phyloP scores from a whole-genome alignment of 768 basidiomycete genomes.

The Rhizopogon sp. region DNA sequence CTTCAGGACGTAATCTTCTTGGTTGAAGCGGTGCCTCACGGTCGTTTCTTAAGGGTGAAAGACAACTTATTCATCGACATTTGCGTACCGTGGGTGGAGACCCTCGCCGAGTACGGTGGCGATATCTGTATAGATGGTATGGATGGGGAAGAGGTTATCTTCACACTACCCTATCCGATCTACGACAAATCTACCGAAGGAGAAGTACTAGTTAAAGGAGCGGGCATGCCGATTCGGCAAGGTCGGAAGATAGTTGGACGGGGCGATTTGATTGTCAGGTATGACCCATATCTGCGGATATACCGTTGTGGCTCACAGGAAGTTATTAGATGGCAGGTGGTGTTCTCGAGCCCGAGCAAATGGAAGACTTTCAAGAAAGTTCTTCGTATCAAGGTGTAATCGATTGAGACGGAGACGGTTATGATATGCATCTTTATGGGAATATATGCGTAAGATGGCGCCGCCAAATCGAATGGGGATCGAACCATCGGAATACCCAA shows the following conservation, averaged over 20 bases:
- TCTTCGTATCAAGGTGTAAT: conserved; percentile 22
- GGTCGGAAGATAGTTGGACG: conserved; percentile 47
- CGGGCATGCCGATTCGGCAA: conserved; percentile 67
- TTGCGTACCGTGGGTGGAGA: conserved; percentile 52
- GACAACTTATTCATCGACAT: conserved; percentile 55
- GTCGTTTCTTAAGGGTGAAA: conserved; percentile 49
- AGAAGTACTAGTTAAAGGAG: conserved; percentile 45
- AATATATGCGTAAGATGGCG: conserved; percentile 4
- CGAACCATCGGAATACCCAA: conserved; percentile 2
- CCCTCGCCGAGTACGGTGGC: conserved; percentile 41
- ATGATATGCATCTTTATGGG: conserved; percentile 15
- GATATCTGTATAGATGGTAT: conserved; percentile 50
- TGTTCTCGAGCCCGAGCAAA: conserved; percentile 26
- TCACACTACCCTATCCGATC: conserved; percentile 50
- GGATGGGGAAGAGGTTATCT: conserved; percentile 47
- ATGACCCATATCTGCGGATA: conserved; percentile 17
- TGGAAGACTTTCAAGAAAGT: conserved; percentile 26
- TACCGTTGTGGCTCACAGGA: neutral
- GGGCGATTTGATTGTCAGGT: conserved; percentile 65
- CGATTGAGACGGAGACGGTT: conserved; percentile 7
- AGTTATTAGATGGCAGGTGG: conserved; percentile 24
- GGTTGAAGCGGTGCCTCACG: conserved; percentile 53
- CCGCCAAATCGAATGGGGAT: neutral
- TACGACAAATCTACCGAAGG: conserved; percentile 45
- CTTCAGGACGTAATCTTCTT: conserved; percentile 67